Evolutionary conservation across 495 filamentous ascomycete genomes (phyloP), one percentile per base, ranked within the genome.

Genomic region (Penicillium canariense): DNA sequence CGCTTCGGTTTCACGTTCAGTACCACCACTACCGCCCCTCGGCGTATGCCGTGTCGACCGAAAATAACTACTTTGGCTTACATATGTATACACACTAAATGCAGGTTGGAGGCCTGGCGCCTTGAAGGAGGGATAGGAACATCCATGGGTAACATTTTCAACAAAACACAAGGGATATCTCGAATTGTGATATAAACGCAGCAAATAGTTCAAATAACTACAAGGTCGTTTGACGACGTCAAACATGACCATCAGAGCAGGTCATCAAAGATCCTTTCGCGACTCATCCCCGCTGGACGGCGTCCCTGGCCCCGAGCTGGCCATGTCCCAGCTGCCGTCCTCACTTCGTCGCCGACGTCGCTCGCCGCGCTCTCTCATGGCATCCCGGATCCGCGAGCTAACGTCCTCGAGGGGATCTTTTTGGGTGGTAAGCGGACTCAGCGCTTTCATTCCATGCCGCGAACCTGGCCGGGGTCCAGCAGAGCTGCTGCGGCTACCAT

Each of bases 331-430:
- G 70, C 77, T 66, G 55, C 75, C 64, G 64, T 78, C 73, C 57
- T 77, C 74, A 45, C 85, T 88, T 66, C 84, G 86, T 56, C 86
- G 79, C 51, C 87, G 75, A 52, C 90, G 79, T 59, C 89, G 77
- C 67, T 85, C 76, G 0, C 90, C 89, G 20, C 93, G 76, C 71
- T 97, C 90, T 56, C 81, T 77, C 91, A 98, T 96, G 15, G 88
- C 90, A 52, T 82, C 87, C n/a, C 87, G 77, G 53, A 98, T 93
- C 71, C 86, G 91, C 65, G 81, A 82, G 60, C 86, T 91, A 1
- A 96, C 92, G 68, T 92, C 85, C 36, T 92, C 86, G 36, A 96
- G 82, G 2, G 84, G 81, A 38, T 84, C 88, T 44, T 87, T 85
- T 6, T 77, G 76, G 51, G 87, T 84, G 51, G 87, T 84, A 23